Percentiles rank a stretch among this genome's conserved stretches.
Evolutionary conservation across 805 yeast species (phyloP).

Genomic region (Pichia heedii): DNA sequence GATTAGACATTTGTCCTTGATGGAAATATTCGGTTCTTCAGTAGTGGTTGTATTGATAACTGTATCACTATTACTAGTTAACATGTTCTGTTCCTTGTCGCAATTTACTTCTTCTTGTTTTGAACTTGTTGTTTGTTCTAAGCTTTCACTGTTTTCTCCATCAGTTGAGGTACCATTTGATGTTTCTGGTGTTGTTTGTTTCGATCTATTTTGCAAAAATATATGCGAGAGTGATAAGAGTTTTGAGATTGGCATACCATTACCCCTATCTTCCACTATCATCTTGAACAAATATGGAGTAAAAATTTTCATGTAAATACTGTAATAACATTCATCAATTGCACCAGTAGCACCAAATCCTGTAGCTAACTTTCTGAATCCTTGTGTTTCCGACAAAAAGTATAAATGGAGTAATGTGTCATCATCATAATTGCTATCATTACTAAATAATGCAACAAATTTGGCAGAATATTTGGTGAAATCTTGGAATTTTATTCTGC

Average conservation of each 20-base stretch:
- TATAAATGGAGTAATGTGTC: slow-evolving; percentile 33
- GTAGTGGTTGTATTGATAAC: neutral
- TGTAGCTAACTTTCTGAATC: slow-evolving; percentile 62
- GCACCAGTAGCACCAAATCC: slow-evolving; percentile 73
- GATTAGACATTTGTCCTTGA: neutral
- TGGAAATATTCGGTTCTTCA: neutral
- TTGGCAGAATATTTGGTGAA: slow-evolving; percentile 33
- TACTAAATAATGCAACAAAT: slow-evolving; percentile 22
- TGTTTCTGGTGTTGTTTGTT: slow-evolving; percentile 1
- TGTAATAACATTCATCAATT: slow-evolving; percentile 64
- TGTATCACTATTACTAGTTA: neutral
- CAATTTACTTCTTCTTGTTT: neutral
- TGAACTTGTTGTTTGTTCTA: too few relatives aligned
- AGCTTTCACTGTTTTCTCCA: neutral
- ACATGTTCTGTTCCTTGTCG: too few relatives aligned
- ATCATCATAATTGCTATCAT: slow-evolving; percentile 27
- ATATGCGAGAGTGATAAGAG: neutral
- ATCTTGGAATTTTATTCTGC: slow-evolving; percentile 34
- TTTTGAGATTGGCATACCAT: neutral
- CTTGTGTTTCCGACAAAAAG: slow-evolving; percentile 43
- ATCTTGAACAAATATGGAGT: slow-evolving; percentile 14
- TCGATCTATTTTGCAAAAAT: neutral
- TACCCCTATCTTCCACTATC: neutral
- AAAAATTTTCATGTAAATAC: slow-evolving; percentile 47
- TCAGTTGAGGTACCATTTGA: neutral